Base-by-base conservation (phyloP, 805 yeast genomes). In the Yarrowia sp. region DNA sequence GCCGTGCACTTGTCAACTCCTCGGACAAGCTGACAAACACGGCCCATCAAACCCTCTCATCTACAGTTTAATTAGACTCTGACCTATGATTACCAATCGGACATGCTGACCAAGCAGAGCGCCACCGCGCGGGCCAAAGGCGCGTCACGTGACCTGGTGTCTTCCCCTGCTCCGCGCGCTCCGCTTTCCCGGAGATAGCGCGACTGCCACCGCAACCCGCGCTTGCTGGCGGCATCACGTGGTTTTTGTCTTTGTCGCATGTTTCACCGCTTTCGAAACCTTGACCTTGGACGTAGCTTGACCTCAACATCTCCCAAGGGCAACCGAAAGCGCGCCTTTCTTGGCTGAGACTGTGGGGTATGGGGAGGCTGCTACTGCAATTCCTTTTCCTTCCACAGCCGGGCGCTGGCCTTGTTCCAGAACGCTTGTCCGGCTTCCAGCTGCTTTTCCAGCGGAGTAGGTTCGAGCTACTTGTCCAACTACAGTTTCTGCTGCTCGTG, bases 171-270 rank as follows among this genome's bases (percentile, higher is more conserved):
- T n/a, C n/a, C n/a, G n/a, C n/a, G n/a, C n/a, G n/a, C n/a, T n/a
- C n/a, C n/a, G n/a, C n/a, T n/a, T n/a, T n/a, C n/a, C n/a, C n/a
- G n/a, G n/a, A n/a, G n/a, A n/a, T n/a, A n/a, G n/a, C n/a, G n/a
- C n/a, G n/a, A n/a, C n/a, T n/a, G n/a, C n/a, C n/a, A n/a, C n/a
- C n/a, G n/a, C n/a, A n/a, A n/a, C n/a, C n/a, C n/a, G n/a, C 21
- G 14, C 10, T 21, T 29, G 7, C 14, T 12, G n/a, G n/a, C n/a
- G n/a, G n/a, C 47, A 42, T 44, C 33, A 44, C 49, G 49, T 27
- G 49, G 49, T 44, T 44, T 44, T 44, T 7, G 46, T 22, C 47
- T 25, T 42, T 42, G 47, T 42, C 16, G 32, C 47, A 42, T 44
- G 49, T 44, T 44, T 44, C 49, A 44, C 18, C 32, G 25, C 18